These are phyloP conservation scores for Polytrichum commune DNA, from an alignment of 225 moss, liverwort and hornwort species.

Conservation along the genomic window DNA sequence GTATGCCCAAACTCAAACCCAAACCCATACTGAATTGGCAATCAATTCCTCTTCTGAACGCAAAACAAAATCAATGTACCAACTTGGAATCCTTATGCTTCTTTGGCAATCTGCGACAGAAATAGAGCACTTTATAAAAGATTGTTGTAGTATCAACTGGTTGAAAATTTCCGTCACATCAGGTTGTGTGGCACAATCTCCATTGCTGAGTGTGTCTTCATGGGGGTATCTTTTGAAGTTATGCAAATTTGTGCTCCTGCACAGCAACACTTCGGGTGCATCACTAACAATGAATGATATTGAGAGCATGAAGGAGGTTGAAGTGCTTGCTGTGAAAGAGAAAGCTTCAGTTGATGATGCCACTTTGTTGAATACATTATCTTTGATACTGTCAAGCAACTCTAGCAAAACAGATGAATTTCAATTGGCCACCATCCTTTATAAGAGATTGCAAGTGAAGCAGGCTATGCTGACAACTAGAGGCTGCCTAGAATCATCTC, in stretches of 20 bases:
- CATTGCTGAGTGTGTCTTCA: background rate
- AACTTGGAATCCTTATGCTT: background rate
- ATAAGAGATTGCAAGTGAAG: background rate
- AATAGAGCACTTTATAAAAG: slow-evolving; percentile 2
- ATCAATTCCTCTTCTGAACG: background rate
- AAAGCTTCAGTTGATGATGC: background rate
- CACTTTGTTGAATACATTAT: background rate
- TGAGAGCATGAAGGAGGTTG: background rate
- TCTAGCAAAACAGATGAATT: background rate
- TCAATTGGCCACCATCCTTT: background rate
- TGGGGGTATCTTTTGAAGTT: background rate
- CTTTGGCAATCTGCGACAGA: background rate
- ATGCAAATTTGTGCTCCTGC: background rate
- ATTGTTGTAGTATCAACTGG: background rate
- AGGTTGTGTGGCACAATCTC: background rate
- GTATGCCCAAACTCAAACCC: too few relatives aligned
- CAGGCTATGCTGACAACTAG: background rate
- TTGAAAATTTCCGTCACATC: background rate
- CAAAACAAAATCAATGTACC: background rate
- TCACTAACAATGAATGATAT: background rate
- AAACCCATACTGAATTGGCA: background rate
- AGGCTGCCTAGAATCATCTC: background rate
- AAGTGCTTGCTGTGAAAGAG: background rate
- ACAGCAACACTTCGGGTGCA: background rate
- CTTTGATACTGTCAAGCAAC: background rate